phyloP scores from a whole-genome alignment of 1,139 yeast genomes.

The Kodamaea ohmeri region DNA sequence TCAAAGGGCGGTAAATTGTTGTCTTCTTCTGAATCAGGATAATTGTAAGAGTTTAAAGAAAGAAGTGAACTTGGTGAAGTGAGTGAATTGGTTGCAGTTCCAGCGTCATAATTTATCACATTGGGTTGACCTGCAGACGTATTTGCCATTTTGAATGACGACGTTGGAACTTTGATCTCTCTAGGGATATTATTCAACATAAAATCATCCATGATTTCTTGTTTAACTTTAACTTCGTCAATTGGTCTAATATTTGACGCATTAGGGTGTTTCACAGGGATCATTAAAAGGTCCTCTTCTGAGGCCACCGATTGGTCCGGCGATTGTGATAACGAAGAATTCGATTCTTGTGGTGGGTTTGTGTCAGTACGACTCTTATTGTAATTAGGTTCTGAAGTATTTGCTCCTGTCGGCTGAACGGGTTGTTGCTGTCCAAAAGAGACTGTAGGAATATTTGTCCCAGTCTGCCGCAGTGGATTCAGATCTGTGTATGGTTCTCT shows the following conservation, averaged over 20 bases:
- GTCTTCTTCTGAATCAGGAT: constrained; percentile 21
- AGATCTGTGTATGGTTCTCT: constrained; percentile 1
- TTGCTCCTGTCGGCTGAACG: constrained; percentile 6
- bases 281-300: constrained; percentile 12
- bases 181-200: constrained; percentile 38
- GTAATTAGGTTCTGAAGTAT: constrained; percentile 1
- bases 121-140: constrained; percentile 7
- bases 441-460: neutral
- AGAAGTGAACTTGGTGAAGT: constrained; percentile 38
- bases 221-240: constrained; percentile 36
- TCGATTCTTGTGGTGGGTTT: neutral
- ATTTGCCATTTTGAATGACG: constrained; percentile 11
- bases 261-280: constrained; percentile 16
- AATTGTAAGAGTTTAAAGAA: constrained; percentile 30
- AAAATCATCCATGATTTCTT: constrained; percentile 43
- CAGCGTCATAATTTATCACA: constrained; percentile 5
- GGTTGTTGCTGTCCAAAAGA: constrained; percentile 5
- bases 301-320: constrained; percentile 12
- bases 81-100: constrained; percentile 20
- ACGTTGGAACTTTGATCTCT: constrained; percentile 14
- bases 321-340: constrained; percentile 8
- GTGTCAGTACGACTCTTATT: neutral
- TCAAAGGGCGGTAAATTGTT: constrained; percentile 9
- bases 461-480: constrained; percentile 1
- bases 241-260: constrained; percentile 13